These are phyloP conservation scores for Trichosporon sp. DNA, from an alignment of 1,284 basidiomycete genomes.

Conservation along the genomic window DNA sequence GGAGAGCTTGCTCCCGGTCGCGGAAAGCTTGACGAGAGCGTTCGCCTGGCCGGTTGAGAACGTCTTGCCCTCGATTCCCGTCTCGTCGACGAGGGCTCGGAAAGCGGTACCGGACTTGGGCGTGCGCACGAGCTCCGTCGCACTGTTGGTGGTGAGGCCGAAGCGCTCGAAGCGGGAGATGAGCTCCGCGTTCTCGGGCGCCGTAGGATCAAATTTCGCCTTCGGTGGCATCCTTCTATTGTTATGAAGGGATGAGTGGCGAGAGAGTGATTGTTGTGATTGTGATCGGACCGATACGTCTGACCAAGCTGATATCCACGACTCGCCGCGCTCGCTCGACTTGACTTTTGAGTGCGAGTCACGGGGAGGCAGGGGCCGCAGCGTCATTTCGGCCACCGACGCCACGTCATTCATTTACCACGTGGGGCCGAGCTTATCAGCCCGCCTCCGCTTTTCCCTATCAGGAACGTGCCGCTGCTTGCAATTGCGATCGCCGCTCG, in stretches of 20 bases:
- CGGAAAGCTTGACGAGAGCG: conserved; percentile 64
- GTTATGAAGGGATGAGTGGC: not conserved
- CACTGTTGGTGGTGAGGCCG: conserved; percentile 70
- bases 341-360: conserved; percentile 1
- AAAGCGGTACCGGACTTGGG: conserved; percentile 67
- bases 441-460: not conserved
- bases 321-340: no score
- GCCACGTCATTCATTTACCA: not conserved
- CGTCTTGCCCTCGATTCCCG: conserved; percentile 52
- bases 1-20: conserved; percentile 59
- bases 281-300: not conserved
- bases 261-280: conserved; percentile 3
- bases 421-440: not conserved
- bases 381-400: not conserved
- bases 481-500: not conserved
- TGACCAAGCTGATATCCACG: not conserved
- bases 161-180: conserved; percentile 71
- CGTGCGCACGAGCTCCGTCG: conserved; percentile 74
- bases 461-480: not conserved
- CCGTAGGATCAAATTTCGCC: conserved; percentile 52
- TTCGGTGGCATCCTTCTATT: conserved; percentile 45
- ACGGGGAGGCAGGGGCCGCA: not conserved
- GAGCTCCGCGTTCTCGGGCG: conserved; percentile 52
- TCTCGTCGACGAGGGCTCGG: conserved; percentile 62
- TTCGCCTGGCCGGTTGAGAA: conserved; percentile 77